phyloP scores from a whole-genome alignment of 139 green algal species.

The Coelastrella sp. region DNA sequence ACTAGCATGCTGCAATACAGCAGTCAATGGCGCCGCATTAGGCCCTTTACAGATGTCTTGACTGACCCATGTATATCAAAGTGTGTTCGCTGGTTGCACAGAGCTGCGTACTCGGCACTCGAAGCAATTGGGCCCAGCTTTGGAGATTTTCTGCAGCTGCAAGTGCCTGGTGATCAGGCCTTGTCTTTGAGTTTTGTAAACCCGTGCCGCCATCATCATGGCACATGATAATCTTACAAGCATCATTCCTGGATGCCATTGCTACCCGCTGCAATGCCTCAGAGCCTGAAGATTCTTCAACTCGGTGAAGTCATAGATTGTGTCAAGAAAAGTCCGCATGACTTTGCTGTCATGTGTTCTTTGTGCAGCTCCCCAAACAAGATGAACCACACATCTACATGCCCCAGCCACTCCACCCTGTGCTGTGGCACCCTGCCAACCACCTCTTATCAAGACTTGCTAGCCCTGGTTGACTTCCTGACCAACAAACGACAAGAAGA shows the following conservation, averaged over 20 bases:
- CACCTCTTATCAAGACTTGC: background rate
- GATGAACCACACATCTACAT: background rate
- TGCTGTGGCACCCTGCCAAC: conserved; percentile 15
- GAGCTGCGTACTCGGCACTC: no score
- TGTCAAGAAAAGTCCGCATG: background rate
- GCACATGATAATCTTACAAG: no score
- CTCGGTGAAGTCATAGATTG: background rate
- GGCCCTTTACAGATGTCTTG: background rate
- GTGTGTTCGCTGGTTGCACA: background rate
- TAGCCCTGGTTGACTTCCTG: background rate
- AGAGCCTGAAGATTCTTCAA: no score
- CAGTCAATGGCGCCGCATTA: background rate
- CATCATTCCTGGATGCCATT: no score
- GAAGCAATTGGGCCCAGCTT: no score
- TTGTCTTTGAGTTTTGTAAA: no score
- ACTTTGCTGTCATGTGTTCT: background rate
- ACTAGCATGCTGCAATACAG: background rate
- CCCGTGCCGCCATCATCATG: no score
- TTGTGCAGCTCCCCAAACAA: background rate
- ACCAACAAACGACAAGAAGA: background rate
- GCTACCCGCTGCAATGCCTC: no score
- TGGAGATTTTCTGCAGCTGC: no score
- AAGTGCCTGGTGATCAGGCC: no score
- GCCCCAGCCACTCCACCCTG: background rate
- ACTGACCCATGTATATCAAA: background rate